A percentile compares a stretch with the other conserved stretches of the same genome.
phyloP scores from a whole-genome alignment of 2,329 filamentous ascomycete genomes.

The Apiospora phragmitis region DNA sequence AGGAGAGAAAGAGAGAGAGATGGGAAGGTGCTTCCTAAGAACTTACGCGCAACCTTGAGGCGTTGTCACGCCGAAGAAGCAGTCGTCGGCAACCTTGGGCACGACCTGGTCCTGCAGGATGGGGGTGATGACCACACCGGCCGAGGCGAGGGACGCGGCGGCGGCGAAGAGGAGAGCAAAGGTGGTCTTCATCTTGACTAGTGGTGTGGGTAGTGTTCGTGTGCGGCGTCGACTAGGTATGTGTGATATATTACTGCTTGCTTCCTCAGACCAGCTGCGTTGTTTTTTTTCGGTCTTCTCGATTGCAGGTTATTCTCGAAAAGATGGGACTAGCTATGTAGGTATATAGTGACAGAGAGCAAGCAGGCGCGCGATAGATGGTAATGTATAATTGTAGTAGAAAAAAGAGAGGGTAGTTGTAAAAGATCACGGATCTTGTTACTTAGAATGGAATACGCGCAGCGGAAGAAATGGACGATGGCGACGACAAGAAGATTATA shows the following conservation, averaged over 20 bases:
- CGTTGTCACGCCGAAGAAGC: constrained; percentile 57
- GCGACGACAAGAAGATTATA: neutral
- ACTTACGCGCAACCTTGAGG: constrained; percentile 59
- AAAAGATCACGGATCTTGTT: constrained; percentile 19
- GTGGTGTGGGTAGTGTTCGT: neutral
- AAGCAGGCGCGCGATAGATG: constrained; percentile 1
- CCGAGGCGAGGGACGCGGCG: constrained; percentile 47
- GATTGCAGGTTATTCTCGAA: neutral
- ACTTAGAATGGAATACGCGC: constrained; percentile 10
- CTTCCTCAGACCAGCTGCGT: constrained; percentile 5
- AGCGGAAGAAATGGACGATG: neutral
- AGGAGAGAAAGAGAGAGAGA: neutral
- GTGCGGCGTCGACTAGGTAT: neutral
- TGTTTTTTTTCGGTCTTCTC: neutral
- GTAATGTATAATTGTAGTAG: neutral
- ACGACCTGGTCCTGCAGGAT: constrained; percentile 53
- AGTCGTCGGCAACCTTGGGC: constrained; percentile 48
- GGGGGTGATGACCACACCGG: constrained; percentile 57
- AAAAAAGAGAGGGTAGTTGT: constrained; percentile 9
- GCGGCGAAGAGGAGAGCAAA: constrained; percentile 42
- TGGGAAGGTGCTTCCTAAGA: no score
- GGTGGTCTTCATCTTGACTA: constrained; percentile 40
- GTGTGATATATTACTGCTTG: constrained; percentile 3
- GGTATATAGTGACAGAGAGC: neutral
- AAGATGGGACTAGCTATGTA: neutral